phyloP scores from a whole-genome alignment of 441 rosid species.

The Syzygium malaccense region DNA sequence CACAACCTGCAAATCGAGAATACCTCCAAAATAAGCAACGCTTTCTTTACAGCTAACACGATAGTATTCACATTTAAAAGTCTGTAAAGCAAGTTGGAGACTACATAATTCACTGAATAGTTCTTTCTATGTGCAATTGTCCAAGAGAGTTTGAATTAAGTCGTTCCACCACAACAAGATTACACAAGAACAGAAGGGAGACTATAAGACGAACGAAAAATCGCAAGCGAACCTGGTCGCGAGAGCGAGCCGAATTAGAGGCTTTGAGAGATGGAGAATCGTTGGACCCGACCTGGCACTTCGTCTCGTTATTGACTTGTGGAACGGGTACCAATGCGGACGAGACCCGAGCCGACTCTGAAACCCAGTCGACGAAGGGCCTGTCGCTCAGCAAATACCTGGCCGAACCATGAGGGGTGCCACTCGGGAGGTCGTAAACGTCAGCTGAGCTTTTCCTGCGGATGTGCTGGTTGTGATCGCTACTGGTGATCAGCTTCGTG shows the following conservation, averaged over 20 bases:
- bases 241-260: background rate
- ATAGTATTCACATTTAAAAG: no score
- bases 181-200: conserved; percentile 13
- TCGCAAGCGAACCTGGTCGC: background rate
- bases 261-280: background rate
- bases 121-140: background rate
- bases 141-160: background rate
- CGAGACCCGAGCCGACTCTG: conserved; percentile 26
- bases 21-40: background rate
- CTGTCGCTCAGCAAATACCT: conserved; percentile 52
- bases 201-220: conserved; percentile 3
- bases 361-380: conserved; percentile 35
- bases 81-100: no score
- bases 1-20: conserved; percentile 72
- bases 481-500: conserved; percentile 9
- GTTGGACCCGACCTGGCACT: background rate
- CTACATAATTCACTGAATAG: background rate
- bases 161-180: background rate
- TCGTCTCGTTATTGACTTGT: background rate
- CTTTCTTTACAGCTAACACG: background rate
- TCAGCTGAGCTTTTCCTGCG: conserved; percentile 61
- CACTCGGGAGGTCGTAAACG: conserved; percentile 26
- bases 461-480: background rate
- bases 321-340: conserved; percentile 7
- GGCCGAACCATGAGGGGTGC: conserved; percentile 27